Evolutionary conservation across 208 protist genomes (phyloP).

Genomic region (Trypanosomatidae sp.): DNA sequence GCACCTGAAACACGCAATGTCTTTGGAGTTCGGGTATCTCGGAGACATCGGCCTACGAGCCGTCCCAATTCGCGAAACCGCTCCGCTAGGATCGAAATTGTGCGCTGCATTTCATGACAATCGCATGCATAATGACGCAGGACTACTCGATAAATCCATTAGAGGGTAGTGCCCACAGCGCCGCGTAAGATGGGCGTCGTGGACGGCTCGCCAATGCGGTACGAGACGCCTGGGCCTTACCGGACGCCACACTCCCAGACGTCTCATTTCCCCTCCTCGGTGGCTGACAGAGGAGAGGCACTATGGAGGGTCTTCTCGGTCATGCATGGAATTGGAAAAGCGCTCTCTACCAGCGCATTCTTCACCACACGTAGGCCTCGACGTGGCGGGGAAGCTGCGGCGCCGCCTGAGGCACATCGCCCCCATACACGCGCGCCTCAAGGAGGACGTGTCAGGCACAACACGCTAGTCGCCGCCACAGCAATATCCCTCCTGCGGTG

Average conservation of each 20-base stretch:
- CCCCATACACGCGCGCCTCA: no score
- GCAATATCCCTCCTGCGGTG: no score
- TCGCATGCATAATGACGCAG: not conserved
- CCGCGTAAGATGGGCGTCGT: not conserved
- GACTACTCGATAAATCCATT: not conserved
- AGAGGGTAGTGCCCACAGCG: not conserved
- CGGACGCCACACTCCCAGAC: not conserved
- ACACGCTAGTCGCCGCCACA: not conserved
- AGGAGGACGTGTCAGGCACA: no score
- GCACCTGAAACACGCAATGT: conserved; percentile 3
- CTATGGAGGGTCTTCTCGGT: not conserved
- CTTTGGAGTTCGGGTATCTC: conserved; percentile 1
- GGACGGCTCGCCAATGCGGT: not conserved
- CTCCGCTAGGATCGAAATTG: not conserved
- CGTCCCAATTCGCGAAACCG: not conserved
- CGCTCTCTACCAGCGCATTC: not conserved
- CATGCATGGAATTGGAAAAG: not conserved
- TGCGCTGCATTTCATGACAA: not conserved
- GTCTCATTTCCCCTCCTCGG: not conserved
- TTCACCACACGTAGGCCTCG: not conserved
- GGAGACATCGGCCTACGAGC: conserved; percentile 6
- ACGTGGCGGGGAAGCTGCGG: not conserved
- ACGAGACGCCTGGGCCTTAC: not conserved
- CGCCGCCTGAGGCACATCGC: no score
- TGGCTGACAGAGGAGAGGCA: not conserved